Base-by-base conservation (phyloP, 805 yeast genomes). In the Saccharomycopsis capsularis region DNA sequence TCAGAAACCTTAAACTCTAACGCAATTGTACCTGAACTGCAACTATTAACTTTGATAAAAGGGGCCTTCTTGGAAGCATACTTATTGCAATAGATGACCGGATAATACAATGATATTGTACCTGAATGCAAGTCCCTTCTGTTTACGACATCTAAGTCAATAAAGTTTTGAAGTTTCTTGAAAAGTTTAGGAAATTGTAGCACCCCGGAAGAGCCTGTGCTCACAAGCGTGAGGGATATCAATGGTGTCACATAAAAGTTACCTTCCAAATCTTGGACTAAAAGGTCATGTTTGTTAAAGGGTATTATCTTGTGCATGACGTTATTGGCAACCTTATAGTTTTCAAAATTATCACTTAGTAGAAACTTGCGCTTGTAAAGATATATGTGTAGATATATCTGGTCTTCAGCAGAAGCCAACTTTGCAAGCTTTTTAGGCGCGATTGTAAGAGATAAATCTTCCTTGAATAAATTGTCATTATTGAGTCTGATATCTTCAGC, bases 101-200 rank as follows among this genome's bases (percentile, higher is more conserved):
- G 50, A 35, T 47, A 47, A 23, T 47, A 42, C 13, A 47, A 36
- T 13, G 52, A 49, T 21, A 49, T 40, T 4, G 52, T 41, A 3
- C 52, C 52, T 21, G 52, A 39, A 9, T 1, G 13, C 5, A 13
- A 11, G 29, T 49, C 52, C 39, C 52, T 44, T 49, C 52, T 44
- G 22, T 44, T 44, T 15, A 7, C n/a, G 3, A 32, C 21, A 18
- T 49, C 52, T 9, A 44, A 18, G 1, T 34, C 36, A 16, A 44
- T 44, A 3, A n/a, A 19, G 11, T 40, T 24, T 29, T 24, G 36
- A 15, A 44, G 18, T 3, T 9, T 15, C 16, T 30, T 18, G 18
- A 13, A 18, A 5, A 42, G 25, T 9, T n/a, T 29, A 16, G 52
- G 52, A 34, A 38, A 44, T n/a, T 43, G 21, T 18, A 48, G 18